phyloP scores from a whole-genome alignment of 352 stramenopile genomes.

The Pythium rishiriense region DNA sequence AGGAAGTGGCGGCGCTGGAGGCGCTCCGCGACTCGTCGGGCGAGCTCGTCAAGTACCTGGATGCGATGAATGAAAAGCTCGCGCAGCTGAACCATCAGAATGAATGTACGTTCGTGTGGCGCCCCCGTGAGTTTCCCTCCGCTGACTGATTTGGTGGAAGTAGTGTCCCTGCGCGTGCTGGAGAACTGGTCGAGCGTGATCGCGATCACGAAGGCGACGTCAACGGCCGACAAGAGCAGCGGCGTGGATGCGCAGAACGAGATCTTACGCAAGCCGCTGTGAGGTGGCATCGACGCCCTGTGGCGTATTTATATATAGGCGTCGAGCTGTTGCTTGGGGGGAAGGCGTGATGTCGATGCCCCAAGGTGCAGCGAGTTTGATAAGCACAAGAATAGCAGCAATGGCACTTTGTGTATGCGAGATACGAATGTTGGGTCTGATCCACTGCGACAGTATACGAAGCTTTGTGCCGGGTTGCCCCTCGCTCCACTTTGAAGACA shows the following conservation, averaged over 20 bases:
- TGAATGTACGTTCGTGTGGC: conserved; percentile 54
- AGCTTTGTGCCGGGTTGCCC: too few species aligned
- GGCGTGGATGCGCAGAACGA: conserved; percentile 35
- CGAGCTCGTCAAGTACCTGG: conserved; percentile 71
- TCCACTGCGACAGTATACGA: background rate
- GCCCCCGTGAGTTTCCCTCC: background rate
- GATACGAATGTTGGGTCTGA: background rate
- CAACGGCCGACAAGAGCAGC: conserved; percentile 19
- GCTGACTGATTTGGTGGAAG: background rate
- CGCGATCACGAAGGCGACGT: conserved; percentile 61
- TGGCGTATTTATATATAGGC: conserved; percentile 29
- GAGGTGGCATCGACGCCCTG: background rate
- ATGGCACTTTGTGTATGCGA: background rate
- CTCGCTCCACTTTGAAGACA: background rate
- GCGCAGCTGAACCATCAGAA: conserved; percentile 81
- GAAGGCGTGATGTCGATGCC: background rate
- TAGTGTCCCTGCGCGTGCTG: conserved; percentile 75
- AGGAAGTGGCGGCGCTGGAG: conserved; percentile 79
- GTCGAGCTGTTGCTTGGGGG: background rate
- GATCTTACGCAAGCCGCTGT: conserved; percentile 60
- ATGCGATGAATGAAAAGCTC: conserved; percentile 76
- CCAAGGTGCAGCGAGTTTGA: background rate
- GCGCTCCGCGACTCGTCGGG: conserved; percentile 74
- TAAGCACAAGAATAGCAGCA: conserved; percentile 11
- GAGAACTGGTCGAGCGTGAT: conserved; percentile 86